Percentiles rank a stretch among this genome's conserved stretches.
Conservation (phyloP, 1,284 basidiomycete genomes). For the Crocinoboletus sp. region DNA sequence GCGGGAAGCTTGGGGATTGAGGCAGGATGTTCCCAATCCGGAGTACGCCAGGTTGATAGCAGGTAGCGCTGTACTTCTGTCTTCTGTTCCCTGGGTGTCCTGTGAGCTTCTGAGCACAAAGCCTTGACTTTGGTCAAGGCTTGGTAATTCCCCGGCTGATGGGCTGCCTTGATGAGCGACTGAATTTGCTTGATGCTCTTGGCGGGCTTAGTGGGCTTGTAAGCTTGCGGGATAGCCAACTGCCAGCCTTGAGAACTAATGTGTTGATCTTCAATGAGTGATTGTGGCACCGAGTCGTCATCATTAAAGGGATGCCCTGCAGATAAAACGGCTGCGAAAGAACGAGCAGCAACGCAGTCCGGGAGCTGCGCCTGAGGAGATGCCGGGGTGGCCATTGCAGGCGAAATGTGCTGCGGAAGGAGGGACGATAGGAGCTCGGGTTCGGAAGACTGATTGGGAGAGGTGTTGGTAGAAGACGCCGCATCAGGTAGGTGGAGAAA, state of each 20-base stretch:
- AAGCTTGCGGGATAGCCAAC: slow-evolving; percentile 4
- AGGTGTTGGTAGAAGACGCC: slow-evolving; percentile 2
- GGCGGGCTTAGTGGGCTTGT: slow-evolving; percentile 24
- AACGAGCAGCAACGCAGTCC: slow-evolving; percentile 34
- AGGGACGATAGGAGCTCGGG: slow-evolving; percentile 19
- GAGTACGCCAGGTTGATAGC: slow-evolving; percentile 34
- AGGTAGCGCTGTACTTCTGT: slow-evolving; percentile 38
- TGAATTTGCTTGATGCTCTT: slow-evolving; percentile 39
- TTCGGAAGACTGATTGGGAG: slow-evolving; percentile 13
- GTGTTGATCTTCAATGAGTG: slow-evolving; percentile 22
- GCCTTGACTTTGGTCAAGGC: slow-evolving; percentile 35
- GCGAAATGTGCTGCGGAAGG: slow-evolving; percentile 22
- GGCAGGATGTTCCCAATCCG: slow-evolving; percentile 33
- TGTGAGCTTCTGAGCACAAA: slow-evolving; percentile 36
- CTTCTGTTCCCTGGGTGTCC: slow-evolving; percentile 34
- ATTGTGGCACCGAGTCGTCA: slow-evolving; percentile 23
- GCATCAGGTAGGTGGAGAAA: slow-evolving; percentile 1
- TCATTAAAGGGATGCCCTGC: slow-evolving; percentile 27
- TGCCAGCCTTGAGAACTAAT: slow-evolving; percentile 22
- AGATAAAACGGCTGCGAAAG: slow-evolving; percentile 32
- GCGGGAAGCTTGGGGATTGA: slow-evolving; percentile 23
- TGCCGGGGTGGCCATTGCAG: slow-evolving; percentile 29
- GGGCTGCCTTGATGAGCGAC: slow-evolving; percentile 38
- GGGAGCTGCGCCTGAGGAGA: slow-evolving; percentile 34
- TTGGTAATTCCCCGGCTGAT: slow-evolving; percentile 38